These are phyloP conservation scores for Crassisporium funariophilum DNA, from an alignment of 768 basidiomycete genomes.

Conservation along the genomic window DNA sequence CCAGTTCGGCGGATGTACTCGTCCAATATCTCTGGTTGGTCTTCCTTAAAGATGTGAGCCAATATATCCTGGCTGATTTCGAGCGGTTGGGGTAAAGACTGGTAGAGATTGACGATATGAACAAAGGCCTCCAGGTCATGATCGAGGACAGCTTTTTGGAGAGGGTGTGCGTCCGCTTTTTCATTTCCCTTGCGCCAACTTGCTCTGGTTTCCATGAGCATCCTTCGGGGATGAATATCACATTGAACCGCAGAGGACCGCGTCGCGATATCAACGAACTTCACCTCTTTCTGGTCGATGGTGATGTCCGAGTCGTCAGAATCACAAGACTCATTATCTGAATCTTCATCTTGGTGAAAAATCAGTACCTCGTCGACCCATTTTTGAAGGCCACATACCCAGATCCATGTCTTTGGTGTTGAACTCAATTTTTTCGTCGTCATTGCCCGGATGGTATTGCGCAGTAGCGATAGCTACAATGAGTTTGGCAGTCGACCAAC, in stretches of 20 bases:
- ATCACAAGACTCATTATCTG: conserved; percentile 41
- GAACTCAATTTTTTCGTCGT: conserved; percentile 35
- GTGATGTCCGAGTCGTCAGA: conserved; percentile 46
- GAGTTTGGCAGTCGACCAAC: conserved; percentile 60
- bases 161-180: conserved; percentile 17
- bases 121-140: conserved; percentile 55
- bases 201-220: conserved; percentile 33
- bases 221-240: conserved; percentile 36
- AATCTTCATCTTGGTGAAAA: conserved; percentile 22
- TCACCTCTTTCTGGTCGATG: conserved; percentile 37
- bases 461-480: conserved; percentile 58
- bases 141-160: conserved; percentile 41
- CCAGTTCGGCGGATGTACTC: conserved; percentile 59
- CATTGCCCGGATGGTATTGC: conserved; percentile 48
- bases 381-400: conserved; percentile 25
- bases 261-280: conserved; percentile 56
- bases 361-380: background rate
- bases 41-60: conserved; percentile 34
- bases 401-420: conserved; percentile 35
- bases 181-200: too few relatives aligned
- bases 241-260: conserved; percentile 46
- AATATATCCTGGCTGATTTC: conserved; percentile 25
- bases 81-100: conserved; percentile 32
- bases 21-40: conserved; percentile 56
- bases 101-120: conserved; percentile 47